phyloP scores from a whole-genome alignment of 2,329 filamentous ascomycete genomes.

The Hawksworthiomyces lignivorus region DNA sequence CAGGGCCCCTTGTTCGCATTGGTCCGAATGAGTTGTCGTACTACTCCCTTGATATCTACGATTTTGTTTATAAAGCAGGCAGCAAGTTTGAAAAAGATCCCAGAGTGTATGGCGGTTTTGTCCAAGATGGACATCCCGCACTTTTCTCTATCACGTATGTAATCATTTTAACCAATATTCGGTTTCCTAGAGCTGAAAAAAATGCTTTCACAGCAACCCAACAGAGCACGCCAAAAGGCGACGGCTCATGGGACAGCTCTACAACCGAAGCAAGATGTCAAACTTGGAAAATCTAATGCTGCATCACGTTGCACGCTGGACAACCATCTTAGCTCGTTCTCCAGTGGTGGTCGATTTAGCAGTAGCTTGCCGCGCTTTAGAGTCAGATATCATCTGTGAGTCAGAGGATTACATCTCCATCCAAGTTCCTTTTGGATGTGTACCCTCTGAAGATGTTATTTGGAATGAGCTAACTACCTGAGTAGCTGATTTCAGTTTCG shows the following conservation, averaged over 20 bases:
- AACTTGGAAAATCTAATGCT: constrained; percentile 6
- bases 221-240: constrained; percentile 6
- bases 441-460: too few species aligned
- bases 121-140: constrained; percentile 8
- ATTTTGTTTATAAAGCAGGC: constrained; percentile 6
- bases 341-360: background rate
- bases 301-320: constrained; percentile 3
- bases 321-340: background rate
- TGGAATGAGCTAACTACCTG: too few species aligned
- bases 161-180: too few species aligned
- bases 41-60: constrained; percentile 10
- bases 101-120: constrained; percentile 11
- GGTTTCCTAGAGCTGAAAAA: too few species aligned
- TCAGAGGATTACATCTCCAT: too few species aligned
- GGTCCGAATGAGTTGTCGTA: constrained; percentile 10
- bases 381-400: constrained; percentile 10
- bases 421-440: too few species aligned
- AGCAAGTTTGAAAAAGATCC: constrained; percentile 10
- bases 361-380: constrained; percentile 5
- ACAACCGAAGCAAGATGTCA: constrained; percentile 10
- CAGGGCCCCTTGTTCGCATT: constrained; percentile 9
- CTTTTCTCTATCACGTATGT: constrained; percentile 10
- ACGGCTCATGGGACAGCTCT: constrained; percentile 12
- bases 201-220: too few species aligned
- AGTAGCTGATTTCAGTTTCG: constrained; percentile 11